A percentile compares a stretch with the other conserved stretches of the same genome.
phyloP scores from a whole-genome alignment of 345 rosid species.

The Sonneratia caseolaris region DNA sequence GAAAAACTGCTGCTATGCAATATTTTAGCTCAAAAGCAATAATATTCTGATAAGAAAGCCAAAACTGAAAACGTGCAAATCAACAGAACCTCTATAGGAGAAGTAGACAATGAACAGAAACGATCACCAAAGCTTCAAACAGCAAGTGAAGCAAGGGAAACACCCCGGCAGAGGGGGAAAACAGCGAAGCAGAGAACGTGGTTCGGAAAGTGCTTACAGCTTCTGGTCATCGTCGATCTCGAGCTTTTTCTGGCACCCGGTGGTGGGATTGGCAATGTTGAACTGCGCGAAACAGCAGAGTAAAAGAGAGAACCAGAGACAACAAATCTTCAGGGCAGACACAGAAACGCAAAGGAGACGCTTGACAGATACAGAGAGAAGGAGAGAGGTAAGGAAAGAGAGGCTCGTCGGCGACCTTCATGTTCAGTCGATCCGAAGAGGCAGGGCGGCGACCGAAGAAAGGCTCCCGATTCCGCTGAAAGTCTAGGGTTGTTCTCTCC shows the following conservation, averaged over 20 bases:
- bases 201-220: conserved; percentile 16
- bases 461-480: not conserved
- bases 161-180: not conserved
- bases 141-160: not conserved
- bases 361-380: too few species aligned
- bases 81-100: too few species aligned
- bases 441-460: not conserved
- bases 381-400: not conserved
- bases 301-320: not conserved
- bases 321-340: not conserved
- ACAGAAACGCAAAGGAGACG: too few species aligned
- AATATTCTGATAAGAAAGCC: too few species aligned
- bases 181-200: not conserved
- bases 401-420: not conserved
- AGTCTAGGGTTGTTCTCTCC: not conserved
- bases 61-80: too few species aligned
- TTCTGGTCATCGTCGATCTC: conserved; percentile 44
- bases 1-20: too few species aligned
- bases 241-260: conserved; percentile 49
- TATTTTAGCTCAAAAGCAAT: too few species aligned
- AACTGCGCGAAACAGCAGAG: conserved; percentile 15
- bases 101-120: not conserved
- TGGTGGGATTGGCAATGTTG: conserved; percentile 38
- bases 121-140: not conserved
- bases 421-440: not conserved